Base-by-base conservation (phyloP, 177 flowering plant species). In the Vitis hybrid region DNA sequence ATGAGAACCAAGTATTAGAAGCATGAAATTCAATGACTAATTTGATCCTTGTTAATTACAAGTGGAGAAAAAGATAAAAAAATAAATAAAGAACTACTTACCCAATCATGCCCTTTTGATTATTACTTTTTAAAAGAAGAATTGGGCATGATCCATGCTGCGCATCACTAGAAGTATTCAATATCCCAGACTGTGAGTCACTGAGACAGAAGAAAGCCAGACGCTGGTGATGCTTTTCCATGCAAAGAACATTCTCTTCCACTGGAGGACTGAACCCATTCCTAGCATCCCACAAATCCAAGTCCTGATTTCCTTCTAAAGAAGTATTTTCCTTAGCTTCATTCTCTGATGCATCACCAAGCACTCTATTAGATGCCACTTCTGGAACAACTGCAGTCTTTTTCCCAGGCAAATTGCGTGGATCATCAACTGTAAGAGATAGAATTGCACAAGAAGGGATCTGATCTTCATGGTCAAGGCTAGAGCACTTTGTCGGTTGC, bases 401-500 rank as follows among this genome's bases (percentile, higher is more conserved):
- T 62, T 74, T 67, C 56, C 66, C 56, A 17, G 71, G 61, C 18
- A 80, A 56, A 40, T 40, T 40, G 45, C 99, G 93, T 32, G 99
- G 99, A 81, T 95, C 99, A 70, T 77, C 72, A 61, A 91, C 89
- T 0, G 65, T 74, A 56, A 89, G 81, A 69, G 94, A 84, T 54
- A 88, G 60, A 76, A 89, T 77, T 56, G 91, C 78, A 75, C 72
- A 72, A 71, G 91, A 67, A 64, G 87, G 67, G 66, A 84, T 72
- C 56, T 72, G 56, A 12, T 85, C 83, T 55, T 77, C 91, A 69
- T 82, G 82, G 63, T 80, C 77, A 64, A 83, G 76, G 51, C 66
- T 17, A 32, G 65, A 65, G 60, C 72, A 56, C 55, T 40, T 40
- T 1, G 45, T 40, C 7, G 5, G 45, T 40, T 40, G 45, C 6